These are phyloP conservation scores for Tuber melanosporum DNA, from an alignment of 495 filamentous ascomycete species.

Conservation along the genomic window DNA sequence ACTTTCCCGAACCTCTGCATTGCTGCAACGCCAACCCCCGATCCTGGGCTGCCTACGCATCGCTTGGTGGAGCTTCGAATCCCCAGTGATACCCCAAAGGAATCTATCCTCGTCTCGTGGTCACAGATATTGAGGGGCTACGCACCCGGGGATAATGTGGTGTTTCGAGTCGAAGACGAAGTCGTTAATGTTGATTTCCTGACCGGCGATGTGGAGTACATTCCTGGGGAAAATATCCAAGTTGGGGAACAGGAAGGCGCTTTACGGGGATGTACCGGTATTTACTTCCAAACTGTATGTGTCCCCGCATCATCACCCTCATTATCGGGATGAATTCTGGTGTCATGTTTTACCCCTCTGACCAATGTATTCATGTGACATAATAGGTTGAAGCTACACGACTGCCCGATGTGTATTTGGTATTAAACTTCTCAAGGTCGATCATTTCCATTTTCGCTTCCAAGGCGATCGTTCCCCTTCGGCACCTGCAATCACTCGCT, in stretches of 20 bases:
- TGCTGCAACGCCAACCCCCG: slow-evolving; percentile 2
- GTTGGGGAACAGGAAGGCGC: slow-evolving; percentile 29
- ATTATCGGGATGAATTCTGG: not conserved
- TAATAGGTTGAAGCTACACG: slow-evolving; percentile 9
- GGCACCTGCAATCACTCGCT: slow-evolving; percentile 14
- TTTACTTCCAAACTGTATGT: slow-evolving; percentile 35
- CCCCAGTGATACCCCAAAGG: slow-evolving; percentile 13
- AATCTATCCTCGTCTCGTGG: slow-evolving; percentile 45
- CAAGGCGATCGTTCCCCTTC: slow-evolving; percentile 15
- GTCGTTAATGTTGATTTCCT: slow-evolving; percentile 44
- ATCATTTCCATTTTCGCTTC: slow-evolving; percentile 17
- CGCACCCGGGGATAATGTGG: slow-evolving; percentile 41
- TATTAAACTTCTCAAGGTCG: not conserved
- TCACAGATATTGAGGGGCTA: slow-evolving; percentile 45
- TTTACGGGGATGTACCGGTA: slow-evolving; percentile 20
- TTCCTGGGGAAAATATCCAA: slow-evolving; percentile 23
- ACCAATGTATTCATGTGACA: not conserved
- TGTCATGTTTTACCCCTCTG: not conserved
- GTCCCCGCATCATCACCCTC: slow-evolving; percentile 16
- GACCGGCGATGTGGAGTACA: slow-evolving; percentile 32
- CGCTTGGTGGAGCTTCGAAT: slow-evolving; percentile 13
- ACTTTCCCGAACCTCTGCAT: slow-evolving; percentile 31
- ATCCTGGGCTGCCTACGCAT: slow-evolving; percentile 2
- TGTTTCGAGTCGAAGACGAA: slow-evolving; percentile 43
- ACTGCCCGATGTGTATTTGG: slow-evolving; percentile 21